Conservation (phyloP, 257 asterid genomes). For the Solanum peruvianum region DNA sequence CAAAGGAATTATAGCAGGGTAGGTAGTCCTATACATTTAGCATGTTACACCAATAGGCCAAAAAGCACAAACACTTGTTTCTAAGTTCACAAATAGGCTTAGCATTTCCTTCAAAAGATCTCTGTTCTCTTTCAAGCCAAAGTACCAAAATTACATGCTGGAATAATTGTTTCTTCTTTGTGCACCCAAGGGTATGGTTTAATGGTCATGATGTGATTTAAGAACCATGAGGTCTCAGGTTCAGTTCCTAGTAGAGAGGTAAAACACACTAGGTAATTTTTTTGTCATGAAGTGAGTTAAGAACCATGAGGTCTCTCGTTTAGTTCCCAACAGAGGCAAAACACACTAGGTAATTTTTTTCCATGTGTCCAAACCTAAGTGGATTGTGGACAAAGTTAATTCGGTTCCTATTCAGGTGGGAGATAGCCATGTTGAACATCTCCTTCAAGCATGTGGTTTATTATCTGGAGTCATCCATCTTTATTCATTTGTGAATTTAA, state of each 20-base stretch:
- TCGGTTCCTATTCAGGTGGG: no score
- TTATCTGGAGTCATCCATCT: background rate
- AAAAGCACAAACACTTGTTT: background rate
- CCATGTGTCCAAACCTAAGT: no score
- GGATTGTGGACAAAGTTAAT: no score
- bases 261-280: background rate
- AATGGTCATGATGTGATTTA: background rate
- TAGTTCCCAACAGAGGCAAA: no score
- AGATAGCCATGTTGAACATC: no score
- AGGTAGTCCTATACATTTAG: background rate
- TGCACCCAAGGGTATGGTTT: background rate
- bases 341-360: no score
- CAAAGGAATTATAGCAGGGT: background rate
- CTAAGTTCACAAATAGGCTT: background rate
- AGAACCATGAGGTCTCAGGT: background rate
- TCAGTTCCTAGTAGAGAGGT: background rate
- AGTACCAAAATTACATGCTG: background rate
- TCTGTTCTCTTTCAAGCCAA: background rate
- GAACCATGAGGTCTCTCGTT: no score
- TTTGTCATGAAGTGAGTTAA: no score
- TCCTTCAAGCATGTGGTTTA: background rate
- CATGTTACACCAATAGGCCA: background rate
- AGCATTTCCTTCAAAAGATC: background rate
- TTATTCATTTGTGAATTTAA: background rate
- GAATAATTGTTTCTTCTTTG: background rate